These are phyloP conservation scores for Lecanosticta acicola DNA, from an alignment of 2,329 filamentous ascomycete genomes.

Conservation along the genomic window DNA sequence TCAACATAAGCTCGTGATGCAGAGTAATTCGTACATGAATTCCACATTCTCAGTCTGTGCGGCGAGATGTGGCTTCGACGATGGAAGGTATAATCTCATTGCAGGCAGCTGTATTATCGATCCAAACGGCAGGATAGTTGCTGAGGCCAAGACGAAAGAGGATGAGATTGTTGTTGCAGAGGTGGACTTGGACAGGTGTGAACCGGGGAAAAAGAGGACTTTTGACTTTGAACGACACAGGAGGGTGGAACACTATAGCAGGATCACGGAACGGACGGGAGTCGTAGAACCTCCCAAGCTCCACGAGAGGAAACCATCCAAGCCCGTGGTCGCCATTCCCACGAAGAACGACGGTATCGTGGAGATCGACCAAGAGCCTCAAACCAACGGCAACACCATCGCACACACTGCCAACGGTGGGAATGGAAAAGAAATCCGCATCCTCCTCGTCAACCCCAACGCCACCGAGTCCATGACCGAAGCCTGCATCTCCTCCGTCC, in stretches of 20 bases:
- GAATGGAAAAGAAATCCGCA: constrained; percentile 27
- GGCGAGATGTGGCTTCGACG: constrained; percentile 47
- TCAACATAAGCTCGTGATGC: constrained; percentile 48
- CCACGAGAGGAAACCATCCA: background rate
- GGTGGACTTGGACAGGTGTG: constrained; percentile 44
- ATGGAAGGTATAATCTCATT: constrained; percentile 44
- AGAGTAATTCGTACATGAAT: constrained; percentile 49
- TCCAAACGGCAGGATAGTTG: constrained; percentile 44
- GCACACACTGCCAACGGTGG: background rate
- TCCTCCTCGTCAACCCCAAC: constrained; percentile 48
- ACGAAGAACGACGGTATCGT: background rate
- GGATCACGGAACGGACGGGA: constrained; percentile 31
- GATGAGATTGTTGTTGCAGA: constrained; percentile 49
- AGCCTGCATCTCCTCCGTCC: constrained; percentile 42
- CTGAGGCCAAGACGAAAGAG: constrained; percentile 41
- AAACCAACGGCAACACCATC: background rate
- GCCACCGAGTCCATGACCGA: constrained; percentile 44
- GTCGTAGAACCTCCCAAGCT: constrained; percentile 7
- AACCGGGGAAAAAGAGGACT: constrained; percentile 38
- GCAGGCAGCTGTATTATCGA: constrained; percentile 44
- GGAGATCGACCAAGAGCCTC: background rate
- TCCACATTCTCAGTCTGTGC: constrained; percentile 46
- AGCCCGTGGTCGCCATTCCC: constrained; percentile 1
- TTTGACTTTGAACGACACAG: constrained; percentile 43
- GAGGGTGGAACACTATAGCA: constrained; percentile 38